Evolutionary conservation across 2,329 filamentous ascomycete species (phyloP).

Genomic region (Colletotrichum viniferum): DNA sequence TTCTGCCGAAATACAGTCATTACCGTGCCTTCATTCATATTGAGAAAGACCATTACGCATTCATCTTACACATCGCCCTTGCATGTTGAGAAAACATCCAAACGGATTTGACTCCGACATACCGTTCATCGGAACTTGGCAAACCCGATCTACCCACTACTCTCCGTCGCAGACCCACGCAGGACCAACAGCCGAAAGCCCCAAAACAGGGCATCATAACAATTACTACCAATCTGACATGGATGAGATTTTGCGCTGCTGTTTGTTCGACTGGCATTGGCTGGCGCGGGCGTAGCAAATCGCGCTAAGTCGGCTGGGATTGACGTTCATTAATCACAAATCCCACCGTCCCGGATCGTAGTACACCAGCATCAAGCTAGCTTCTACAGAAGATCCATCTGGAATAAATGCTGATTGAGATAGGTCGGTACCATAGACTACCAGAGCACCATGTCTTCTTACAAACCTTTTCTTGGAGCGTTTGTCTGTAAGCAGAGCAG

Average conservation of each 20-base stretch:
- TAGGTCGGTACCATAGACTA: fast-evolving
- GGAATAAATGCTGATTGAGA: not conserved
- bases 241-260: not conserved
- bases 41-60: fast-evolving
- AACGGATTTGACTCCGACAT: not conserved
- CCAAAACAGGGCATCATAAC: not conserved
- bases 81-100: not conserved
- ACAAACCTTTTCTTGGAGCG: not conserved
- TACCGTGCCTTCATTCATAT: not conserved
- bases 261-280: not conserved
- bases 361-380: not conserved
- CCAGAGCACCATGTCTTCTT: not conserved
- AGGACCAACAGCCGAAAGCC: not conserved
- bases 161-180: not conserved
- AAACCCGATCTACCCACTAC: not conserved
- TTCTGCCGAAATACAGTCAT: not conserved
- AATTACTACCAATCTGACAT: not conserved
- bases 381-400: not conserved
- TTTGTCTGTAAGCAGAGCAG: not conserved
- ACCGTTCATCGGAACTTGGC: not conserved
- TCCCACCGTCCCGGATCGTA: not conserved
- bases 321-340: not conserved
- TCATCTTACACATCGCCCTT: fast-evolving
- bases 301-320: not conserved
- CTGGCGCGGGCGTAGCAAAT: not conserved